Evolutionary conservation across 179 eudicot genomes (phyloP), one percentile per base, ranked within the genome.

Genomic region (Beta macrorhiza): DNA sequence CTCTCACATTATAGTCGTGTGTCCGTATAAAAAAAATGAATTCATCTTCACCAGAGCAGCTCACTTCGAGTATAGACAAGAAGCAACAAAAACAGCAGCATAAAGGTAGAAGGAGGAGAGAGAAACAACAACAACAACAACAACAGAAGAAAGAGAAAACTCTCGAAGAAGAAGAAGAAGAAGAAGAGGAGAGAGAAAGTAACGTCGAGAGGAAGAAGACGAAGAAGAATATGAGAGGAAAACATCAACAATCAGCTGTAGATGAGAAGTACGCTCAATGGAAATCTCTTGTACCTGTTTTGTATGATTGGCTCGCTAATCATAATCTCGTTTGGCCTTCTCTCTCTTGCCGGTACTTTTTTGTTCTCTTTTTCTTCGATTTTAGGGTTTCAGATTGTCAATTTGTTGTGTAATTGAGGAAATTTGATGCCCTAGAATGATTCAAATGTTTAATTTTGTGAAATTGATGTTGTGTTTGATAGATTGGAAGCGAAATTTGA

Each of bases 301-400:
- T 95, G 53, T 95, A 95, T 78, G 99, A 95, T 74, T 95, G 98
- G 99, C 85, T 95, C 0, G 94, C 97, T 13, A 95, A 93, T 79
- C 98, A 95, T 87, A 95, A 93, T 83, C 99, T 95, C 81, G 88
- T 95, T 22, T 93, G 98, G 99, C 99, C 98, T 56, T 95, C 98
- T 56, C 98, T 93, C 32, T 95, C 99, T 62, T 93, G 99, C 91
- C 88, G 99, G 99, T 94, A 67, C 22, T 37, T 45, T 37, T 7
- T 57, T 67, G 32, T 1, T 29, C 32, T 29, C 32, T 29, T 52
- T 15, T 47, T 10, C n/a, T 15, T 63, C 47, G 5, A 45, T 74
- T 72, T 55, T 78, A 76, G 67, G 71, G 55, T 45, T 20, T 56
- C 12, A 17, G 29, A 59, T 70, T 55, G 3, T 22, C 25, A 19